Percentiles rank a stretch among this genome's conserved stretches.
phyloP scores from a whole-genome alignment of 2,329 filamentous ascomycete species.

The Polytolypa hystricis region DNA sequence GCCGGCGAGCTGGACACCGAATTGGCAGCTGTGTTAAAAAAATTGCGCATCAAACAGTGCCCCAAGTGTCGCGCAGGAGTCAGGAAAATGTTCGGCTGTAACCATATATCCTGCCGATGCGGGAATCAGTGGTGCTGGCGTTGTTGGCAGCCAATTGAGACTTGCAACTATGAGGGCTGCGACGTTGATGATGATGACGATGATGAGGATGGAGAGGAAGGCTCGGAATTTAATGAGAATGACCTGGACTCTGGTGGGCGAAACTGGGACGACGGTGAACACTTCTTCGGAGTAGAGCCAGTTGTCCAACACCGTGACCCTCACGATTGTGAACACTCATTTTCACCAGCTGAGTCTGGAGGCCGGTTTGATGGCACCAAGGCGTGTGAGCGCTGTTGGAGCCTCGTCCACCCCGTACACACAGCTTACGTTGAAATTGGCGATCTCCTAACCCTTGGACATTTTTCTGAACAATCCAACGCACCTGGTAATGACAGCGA shows the following conservation, averaged over 20 bases:
- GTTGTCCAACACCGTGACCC: constrained; percentile 6
- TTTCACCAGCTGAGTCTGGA: too few species aligned
- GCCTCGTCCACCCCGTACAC: constrained; percentile 2
- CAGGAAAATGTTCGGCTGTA: constrained; percentile 39
- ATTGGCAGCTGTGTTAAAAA: constrained; percentile 25
- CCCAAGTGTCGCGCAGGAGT: constrained; percentile 40
- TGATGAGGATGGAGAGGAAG: constrained; percentile 10
- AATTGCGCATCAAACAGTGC: constrained; percentile 40
- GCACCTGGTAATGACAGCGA: background rate
- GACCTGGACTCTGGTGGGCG: constrained; percentile 10
- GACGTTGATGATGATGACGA: constrained; percentile 11
- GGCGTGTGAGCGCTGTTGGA: constrained; percentile 12
- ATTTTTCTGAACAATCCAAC: constrained; percentile 1
- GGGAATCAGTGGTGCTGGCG: constrained; percentile 42
- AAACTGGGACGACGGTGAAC: constrained; percentile 17
- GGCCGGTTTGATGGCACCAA: constrained; percentile 2
- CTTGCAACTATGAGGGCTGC: constrained; percentile 18
- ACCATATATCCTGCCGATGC: constrained; percentile 39
- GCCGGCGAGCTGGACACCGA: constrained; percentile 26
- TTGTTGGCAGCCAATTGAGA: constrained; percentile 26
- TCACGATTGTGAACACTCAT: constrained; percentile 7
- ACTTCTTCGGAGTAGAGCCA: constrained; percentile 28
- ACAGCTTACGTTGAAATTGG: constrained; percentile 4
- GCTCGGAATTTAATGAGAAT: constrained; percentile 6
- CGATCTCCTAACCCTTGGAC: constrained; percentile 7